These are phyloP conservation scores for Phytophthora brassicae DNA, from an alignment of 352 stramenopile species.

Conservation along the genomic window DNA sequence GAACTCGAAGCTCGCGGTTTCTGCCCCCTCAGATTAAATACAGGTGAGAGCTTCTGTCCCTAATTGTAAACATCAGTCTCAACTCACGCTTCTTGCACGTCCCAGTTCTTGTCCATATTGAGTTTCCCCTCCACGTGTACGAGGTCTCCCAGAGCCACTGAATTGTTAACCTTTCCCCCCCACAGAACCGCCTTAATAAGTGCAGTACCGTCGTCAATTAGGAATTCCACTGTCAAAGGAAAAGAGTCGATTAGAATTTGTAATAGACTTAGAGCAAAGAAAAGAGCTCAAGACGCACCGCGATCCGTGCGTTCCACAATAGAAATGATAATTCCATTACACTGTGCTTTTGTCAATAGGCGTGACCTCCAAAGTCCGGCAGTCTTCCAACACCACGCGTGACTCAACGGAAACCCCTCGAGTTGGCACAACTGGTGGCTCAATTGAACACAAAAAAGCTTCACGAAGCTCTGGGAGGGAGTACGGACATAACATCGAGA, in stretches of 20 bases:
- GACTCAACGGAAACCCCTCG: slow-evolving; percentile 54
- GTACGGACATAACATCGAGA: too few species aligned
- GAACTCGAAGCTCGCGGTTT: slow-evolving; percentile 57
- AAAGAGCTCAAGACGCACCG: slow-evolving; percentile 28
- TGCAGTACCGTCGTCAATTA: slow-evolving; percentile 73
- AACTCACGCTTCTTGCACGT: slow-evolving; percentile 27
- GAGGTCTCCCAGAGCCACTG: slow-evolving; percentile 57
- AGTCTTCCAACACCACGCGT: slow-evolving; percentile 46
- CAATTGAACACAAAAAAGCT: slow-evolving; percentile 59
- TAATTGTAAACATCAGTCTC: background rate
- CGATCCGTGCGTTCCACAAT: slow-evolving; percentile 54
- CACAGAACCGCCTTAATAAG: slow-evolving; percentile 64
- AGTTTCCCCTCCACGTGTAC: slow-evolving; percentile 78
- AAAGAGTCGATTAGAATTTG: background rate
- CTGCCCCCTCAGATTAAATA: slow-evolving; percentile 15
- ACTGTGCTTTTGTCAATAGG: slow-evolving; percentile 73
- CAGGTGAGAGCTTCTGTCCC: background rate
- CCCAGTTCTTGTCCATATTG: slow-evolving; percentile 56
- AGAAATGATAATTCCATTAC: slow-evolving; percentile 59
- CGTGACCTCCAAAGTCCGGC: slow-evolving; percentile 22
- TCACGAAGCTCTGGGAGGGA: slow-evolving; percentile 56
- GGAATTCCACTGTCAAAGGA: slow-evolving; percentile 52
- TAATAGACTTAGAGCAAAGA: too few species aligned
- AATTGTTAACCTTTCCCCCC: slow-evolving; percentile 10
- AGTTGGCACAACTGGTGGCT: slow-evolving; percentile 40